Evolutionary conservation across 2,329 filamentous ascomycete genomes (phyloP), one percentile per base, ranked within the genome.

Genomic region (Aureobasidium subglaciale): DNA sequence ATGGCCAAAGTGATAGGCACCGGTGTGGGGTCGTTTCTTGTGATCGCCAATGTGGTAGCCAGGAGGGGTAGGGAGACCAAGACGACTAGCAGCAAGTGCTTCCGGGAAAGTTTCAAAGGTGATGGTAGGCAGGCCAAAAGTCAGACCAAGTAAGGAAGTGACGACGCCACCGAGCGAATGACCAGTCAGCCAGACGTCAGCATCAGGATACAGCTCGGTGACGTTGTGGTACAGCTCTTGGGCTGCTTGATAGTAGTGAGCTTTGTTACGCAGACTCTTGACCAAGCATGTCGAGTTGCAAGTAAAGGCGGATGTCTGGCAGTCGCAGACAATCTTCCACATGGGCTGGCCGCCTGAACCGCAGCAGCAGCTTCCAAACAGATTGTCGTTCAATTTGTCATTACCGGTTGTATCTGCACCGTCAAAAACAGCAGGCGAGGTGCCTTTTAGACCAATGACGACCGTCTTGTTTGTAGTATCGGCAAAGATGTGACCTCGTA

Each of bases 281-380:
- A 81, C 78, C 4, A 99, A 83, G 67, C 93, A 99, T 0, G 91
- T 96, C 63, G 89, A 85, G 74, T 97, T 96, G 76, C 91, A 96
- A 13, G 86, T 85, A 67, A 90, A 97, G 1, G 90, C 89, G 10
- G 84, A 82, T 1, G 87, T 88, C 59, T 90, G 89, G 68, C 93
- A 99, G 69, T 96, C 87, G 71, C 93, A 99, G 56, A 96, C 90
- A 68, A 95, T 87, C 59, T 88, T 85, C 86, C 90, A 96, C 15
- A 90, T 83, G 73, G 85, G 90, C 61, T 90, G 89, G 0, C 91
- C 90, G 64, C 95, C 91, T 72, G 96, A 90, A 4, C 84, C 93
- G 71, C 93, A 99, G 71, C 93, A 99, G 73, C 93, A 99, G 67
- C 91, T 95, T 74, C 96, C 96, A 72, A 95, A 96, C 9, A 99